Conservation (phyloP, 495 filamentous ascomycete genomes). For the Penicillium longicatenatum region DNA sequence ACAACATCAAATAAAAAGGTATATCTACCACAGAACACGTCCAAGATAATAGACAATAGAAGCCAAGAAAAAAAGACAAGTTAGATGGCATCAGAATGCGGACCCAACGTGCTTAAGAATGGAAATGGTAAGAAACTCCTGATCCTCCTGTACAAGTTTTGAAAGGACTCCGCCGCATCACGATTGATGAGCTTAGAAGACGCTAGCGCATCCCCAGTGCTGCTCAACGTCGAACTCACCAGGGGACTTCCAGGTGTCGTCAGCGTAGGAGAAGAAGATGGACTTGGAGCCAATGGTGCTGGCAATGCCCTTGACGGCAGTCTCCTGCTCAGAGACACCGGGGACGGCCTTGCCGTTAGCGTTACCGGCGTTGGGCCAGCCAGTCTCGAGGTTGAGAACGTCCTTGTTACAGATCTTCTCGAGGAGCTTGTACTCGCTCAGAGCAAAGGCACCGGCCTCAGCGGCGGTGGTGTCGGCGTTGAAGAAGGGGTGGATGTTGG, state of each 20-base stretch:
- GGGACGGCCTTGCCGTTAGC: slow-evolving; percentile 73
- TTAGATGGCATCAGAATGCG: not conserved
- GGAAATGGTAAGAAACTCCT: slow-evolving; percentile 24
- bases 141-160: slow-evolving; percentile 38
- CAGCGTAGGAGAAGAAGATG: slow-evolving; percentile 76
- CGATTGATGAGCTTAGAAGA: slow-evolving; percentile 45
- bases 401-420: slow-evolving; percentile 65
- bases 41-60: slow-evolving; percentile 36
- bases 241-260: slow-evolving; percentile 80
- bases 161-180: slow-evolving; percentile 18
- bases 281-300: slow-evolving; percentile 56
- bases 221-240: slow-evolving; percentile 76
- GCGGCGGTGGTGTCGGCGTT: slow-evolving; percentile 62
- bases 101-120: not conserved
- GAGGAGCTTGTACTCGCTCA: slow-evolving; percentile 64
- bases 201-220: slow-evolving; percentile 66
- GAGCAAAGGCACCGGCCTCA: slow-evolving; percentile 73
- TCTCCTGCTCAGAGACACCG: slow-evolving; percentile 63
- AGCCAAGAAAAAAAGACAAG: slow-evolving; percentile 18
- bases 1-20: slow-evolving; percentile 39
- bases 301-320: slow-evolving; percentile 69
- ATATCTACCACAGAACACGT: slow-evolving; percentile 41
- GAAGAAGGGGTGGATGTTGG: slow-evolving; percentile 95
- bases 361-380: slow-evolving; percentile 77
- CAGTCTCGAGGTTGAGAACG: slow-evolving; percentile 82